phyloP scores from a whole-genome alignment of 2,329 filamentous ascomycete genomes.

The Ophiobolus disseminans region DNA sequence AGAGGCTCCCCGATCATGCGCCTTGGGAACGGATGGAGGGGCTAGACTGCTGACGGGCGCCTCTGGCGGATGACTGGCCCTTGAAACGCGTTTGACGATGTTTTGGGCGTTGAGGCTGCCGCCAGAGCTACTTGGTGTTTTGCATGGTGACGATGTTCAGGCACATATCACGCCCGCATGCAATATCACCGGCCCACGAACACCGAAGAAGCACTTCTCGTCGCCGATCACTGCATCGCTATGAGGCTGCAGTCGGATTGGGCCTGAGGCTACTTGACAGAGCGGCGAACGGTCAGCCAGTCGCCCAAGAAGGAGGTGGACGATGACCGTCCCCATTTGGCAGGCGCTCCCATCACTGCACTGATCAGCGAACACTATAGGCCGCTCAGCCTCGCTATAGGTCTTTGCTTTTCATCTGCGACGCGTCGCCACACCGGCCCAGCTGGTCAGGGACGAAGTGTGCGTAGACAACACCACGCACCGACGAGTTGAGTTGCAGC shows the following conservation, averaged over 20 bases:
- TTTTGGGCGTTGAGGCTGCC: constrained; percentile 14
- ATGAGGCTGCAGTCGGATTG: constrained; percentile 20
- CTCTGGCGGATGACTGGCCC: constrained; percentile 12
- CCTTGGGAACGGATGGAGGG: background rate
- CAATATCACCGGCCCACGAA: constrained; percentile 18
- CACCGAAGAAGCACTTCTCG: constrained; percentile 19
- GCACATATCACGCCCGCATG: constrained; percentile 7
- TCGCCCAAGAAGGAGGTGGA: background rate
- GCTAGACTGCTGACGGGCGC: constrained; percentile 29
- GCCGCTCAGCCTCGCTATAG: constrained; percentile 12
- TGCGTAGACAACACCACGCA: constrained; percentile 17
- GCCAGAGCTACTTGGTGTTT: constrained; percentile 20
- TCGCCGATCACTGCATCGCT: constrained; percentile 32
- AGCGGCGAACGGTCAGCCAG: constrained; percentile 1
- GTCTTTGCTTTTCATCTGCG: constrained; percentile 25
- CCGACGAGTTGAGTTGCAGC: background rate
- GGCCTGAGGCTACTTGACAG: background rate
- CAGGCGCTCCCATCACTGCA: constrained; percentile 10
- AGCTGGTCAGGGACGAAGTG: constrained; percentile 16
- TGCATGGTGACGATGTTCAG: background rate
- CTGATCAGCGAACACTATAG: constrained; percentile 5
- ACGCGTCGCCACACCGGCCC: constrained; percentile 17
- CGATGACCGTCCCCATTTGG: constrained; percentile 16
- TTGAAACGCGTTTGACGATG: background rate
- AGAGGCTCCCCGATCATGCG: background rate